Percentiles rank a stretch among this genome's conserved stretches.
These are phyloP conservation scores for Candida sonorensis DNA, from an alignment of 805 yeast genomes.

Conservation along the genomic window DNA sequence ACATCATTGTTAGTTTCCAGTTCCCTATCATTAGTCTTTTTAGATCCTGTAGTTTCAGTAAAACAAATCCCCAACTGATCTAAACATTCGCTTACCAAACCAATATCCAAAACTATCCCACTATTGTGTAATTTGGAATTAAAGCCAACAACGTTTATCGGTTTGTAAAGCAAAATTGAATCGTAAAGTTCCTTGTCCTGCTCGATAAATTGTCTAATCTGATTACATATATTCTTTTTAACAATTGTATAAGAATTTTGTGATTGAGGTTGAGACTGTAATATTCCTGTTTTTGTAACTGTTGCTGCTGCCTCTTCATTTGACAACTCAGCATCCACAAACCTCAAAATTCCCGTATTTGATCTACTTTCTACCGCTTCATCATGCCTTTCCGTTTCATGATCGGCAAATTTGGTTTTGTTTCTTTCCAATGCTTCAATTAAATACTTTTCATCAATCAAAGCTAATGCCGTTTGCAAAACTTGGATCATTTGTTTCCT, in stretches of 20 bases:
- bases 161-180: slow-evolving; percentile 18
- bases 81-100: slow-evolving; percentile 16
- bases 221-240: slow-evolving; percentile 8
- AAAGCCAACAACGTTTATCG: slow-evolving; percentile 17
- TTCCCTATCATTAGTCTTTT: slow-evolving; percentile 1
- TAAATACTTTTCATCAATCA: slow-evolving; percentile 10
- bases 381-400: too few species aligned
- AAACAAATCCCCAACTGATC: slow-evolving; percentile 25
- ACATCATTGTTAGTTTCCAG: slow-evolving; percentile 1
- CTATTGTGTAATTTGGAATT: slow-evolving; percentile 7
- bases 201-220: slow-evolving; percentile 12
- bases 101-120: slow-evolving; percentile 15
- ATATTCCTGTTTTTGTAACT: too few species aligned
- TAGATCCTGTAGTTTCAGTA: slow-evolving; percentile 3
- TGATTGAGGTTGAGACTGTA: slow-evolving; percentile 5
- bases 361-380: too few species aligned
- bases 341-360: too few species aligned
- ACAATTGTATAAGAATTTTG: slow-evolving; percentile 5
- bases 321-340: too few species aligned
- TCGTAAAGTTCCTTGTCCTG: slow-evolving; percentile 10
- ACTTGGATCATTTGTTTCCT: slow-evolving; percentile 28
- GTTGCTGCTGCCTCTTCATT: too few species aligned
- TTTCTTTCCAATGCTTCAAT: neutral
- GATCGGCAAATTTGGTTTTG: neutral
- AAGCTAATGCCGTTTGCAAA: slow-evolving; percentile 17